Base-by-base conservation (phyloP, 78 protist genomes). In the Cavenderia fasciculata region DNA sequence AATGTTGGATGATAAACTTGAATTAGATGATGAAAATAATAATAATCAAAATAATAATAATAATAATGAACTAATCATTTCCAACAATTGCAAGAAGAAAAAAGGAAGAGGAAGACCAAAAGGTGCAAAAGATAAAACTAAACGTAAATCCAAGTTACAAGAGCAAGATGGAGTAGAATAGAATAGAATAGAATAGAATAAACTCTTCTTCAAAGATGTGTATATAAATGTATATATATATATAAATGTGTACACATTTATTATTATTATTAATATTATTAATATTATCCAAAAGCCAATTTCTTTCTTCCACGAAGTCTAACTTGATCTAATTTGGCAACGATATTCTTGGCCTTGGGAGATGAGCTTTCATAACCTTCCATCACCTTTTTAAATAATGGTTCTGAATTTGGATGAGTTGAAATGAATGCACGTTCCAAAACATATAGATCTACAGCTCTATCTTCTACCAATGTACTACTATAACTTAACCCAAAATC, bases 401-500 rank as follows among this genome's bases (percentile, higher is more conserved):
- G 44, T 57, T 93, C 96, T 10, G 96, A 77, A 12, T 74, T 54
- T 47, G 97, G 97, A 43, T 97, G 98, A 29, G 98, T 96, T 29
- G 72, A n/a, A 12, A 82, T 27, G 51, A 97, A 61, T 0, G 98
- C 98, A 6, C 97, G 62, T 82, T 97, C 98, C 11, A 96, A 79
- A 12, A 97, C 98, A 44, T 96, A 97, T n/a, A 97, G 78, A 52
- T 97, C 98, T 10, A 97, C 98, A 1, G 98, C 98, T 49, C 92
- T 94, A 77, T 97, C 98, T 59, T 97, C 98, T 0, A 52, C 87
- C 40, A 33, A 23, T 4, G 29, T 29, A 2, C 96, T 76, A 18
- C 47, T 38, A 54, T 31, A 86, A 0, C 79, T 38, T 1, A 97
- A 74, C 10, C 98, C 98, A 27, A 97, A 97, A 76, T 97, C 98